Evolutionary conservation across 2,329 filamentous ascomycete species (phyloP), one percentile per base, ranked within the genome.

Genomic region (Nothophaeocryptopus gaeumannii): DNA sequence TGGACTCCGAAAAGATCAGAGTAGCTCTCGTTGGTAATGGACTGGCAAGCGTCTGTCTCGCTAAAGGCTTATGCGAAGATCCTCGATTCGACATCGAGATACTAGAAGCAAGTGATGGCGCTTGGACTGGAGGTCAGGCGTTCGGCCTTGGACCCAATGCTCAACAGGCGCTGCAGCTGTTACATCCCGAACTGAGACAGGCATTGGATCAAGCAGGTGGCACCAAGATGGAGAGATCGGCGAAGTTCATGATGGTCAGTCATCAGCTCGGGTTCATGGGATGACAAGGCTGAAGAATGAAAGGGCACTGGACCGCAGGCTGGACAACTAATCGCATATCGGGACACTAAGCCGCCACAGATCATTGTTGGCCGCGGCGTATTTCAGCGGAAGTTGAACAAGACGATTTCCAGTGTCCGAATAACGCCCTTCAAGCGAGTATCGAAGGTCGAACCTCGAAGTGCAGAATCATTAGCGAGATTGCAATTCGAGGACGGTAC

Each of bases 11-110:
- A 26, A 26, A 26, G 20, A 43, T 44, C 5, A 41, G 36, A 20
- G 35, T 52, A 29, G 50, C 50, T 35, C 47, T 52, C 30, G 35
- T 39, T 20, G 50, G 50, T n/a, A 45, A 45, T n/a, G 50, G 44
- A 10, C 45, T 52, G 29, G 44, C 50, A 38, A 47, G 44, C 26
- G 32, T 52, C 12, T 52, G 50, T 34, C 34, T 47, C 8, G 50
- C 50, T n/a, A 39, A 47, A 13, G 33, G 37, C 12, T 30, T 52
- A n/a, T 30, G 16, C 31, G 37, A 40, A 13, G 35, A 52, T n/a
- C 44, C 44, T 13, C 26, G 41, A 33, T 47, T 30, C 16, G 33
- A 44, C 15, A 39, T 52, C 35, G 45, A 44, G n/a, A 47, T 52
- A 15, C 47, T 52, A 26, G 50, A 52, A 39, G 50, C 44, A 5